Base-by-base conservation (phyloP, 1,284 basidiomycete genomes). In the Boletus sp. region DNA sequence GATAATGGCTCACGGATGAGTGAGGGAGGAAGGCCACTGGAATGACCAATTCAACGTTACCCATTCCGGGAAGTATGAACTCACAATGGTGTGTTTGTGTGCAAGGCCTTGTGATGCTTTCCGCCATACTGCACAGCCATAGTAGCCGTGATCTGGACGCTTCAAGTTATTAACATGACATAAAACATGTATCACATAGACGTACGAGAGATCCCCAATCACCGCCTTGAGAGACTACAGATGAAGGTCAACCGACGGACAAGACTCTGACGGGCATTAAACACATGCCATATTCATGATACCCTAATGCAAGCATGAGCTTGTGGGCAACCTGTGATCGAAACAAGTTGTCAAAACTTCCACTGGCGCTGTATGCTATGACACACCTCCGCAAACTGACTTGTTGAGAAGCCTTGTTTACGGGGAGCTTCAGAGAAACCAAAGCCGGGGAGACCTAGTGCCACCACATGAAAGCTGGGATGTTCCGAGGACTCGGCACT, bases 391-490 rank as follows among this genome's bases (percentile, higher is more conserved):
- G 79, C 80, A 61, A 74, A 80, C 56, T 79, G 76, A 17, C 40
- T 37, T 1, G 55, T 48, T 23, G 56, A 58, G 51, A 80, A 80
- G 1, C 78, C 79, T 35, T 67, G 71, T 57, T 76, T 74, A 21
- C 60, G 70, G 4, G 72, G 69, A 9, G 68, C 80, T 50, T 82
- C 78, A 0, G 83, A 85, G 67, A 84, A 84, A 1, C 83, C 83
- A 67, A 71, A 86, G 0, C 82, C 81, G 8, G 85, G 83, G 7
- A 85, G 68, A 64, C 83, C 81, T 2, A 79, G 61, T 0, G 82
- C 80, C 1, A 86, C 82, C 27, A 86, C 81, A 63, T 87, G 83
- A 64, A 88, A 87, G 60, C 78, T 82, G 1, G 84, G 84, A 52
- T 81, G 74, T 6, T 81, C 77, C 5, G 74, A 58, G 2, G 77